These are phyloP conservation scores for Dactylorhiza incarnata DNA, from an alignment of 106 monocot genomes.

Conservation along the genomic window DNA sequence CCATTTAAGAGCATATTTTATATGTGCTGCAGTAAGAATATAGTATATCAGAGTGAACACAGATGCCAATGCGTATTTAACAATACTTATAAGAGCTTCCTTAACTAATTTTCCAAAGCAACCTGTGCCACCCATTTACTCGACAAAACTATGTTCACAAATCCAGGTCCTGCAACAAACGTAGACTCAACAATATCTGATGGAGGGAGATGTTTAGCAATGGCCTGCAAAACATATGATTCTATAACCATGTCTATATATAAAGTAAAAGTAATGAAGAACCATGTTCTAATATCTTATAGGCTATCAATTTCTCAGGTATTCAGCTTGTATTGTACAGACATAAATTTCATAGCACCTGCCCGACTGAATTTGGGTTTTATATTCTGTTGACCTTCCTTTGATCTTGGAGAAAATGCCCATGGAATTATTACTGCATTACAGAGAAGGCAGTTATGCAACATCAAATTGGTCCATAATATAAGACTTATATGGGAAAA, in stretches of 20 bases:
- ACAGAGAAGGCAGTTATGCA: constrained; percentile 4
- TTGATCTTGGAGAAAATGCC: constrained; percentile 74
- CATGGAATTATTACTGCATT: constrained; percentile 93
- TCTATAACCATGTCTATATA: neutral
- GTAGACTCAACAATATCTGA: constrained; percentile 65
- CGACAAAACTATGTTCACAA: constrained; percentile 77
- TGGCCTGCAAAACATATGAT: constrained; percentile 41
- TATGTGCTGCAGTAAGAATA: constrained; percentile 53
- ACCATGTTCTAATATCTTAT: neutral
- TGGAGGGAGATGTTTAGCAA: constrained; percentile 68
- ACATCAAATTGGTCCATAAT: neutral
- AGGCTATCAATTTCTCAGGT: neutral
- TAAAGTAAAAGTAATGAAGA: constrained; percentile 1
- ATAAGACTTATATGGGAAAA: constrained; percentile 2
- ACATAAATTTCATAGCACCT: constrained; percentile 40
- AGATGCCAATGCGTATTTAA: neutral
- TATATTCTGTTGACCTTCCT: constrained; percentile 66
- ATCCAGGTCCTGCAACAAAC: constrained; percentile 75
- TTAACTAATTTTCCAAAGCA: constrained; percentile 23
- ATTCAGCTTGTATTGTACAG: neutral
- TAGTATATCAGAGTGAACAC: neutral
- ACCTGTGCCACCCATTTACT: constrained; percentile 75
- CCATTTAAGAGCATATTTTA: constrained; percentile 75
- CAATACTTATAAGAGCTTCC: constrained; percentile 14
- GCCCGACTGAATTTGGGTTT: constrained; percentile 80